Conservation (phyloP, 257 asterid species). For the Solanum medicagineum region DNA sequence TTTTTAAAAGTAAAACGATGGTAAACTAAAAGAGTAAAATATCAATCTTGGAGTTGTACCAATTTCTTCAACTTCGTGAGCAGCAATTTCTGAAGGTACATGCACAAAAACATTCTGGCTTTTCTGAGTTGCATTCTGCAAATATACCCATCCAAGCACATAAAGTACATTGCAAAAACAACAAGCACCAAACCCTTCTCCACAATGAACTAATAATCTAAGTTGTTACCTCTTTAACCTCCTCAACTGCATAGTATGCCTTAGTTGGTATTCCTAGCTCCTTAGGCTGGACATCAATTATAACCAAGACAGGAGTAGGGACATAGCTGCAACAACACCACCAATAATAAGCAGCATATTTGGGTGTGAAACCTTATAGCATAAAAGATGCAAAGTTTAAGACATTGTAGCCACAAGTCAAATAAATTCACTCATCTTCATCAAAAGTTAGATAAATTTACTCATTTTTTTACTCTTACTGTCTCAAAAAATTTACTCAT, state of each 20-base stretch:
- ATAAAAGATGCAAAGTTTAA: not conserved
- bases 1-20: not conserved
- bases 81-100: constrained; percentile 93
- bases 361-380: not conserved
- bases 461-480: too few species aligned
- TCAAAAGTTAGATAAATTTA: too few species aligned
- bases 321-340: constrained; percentile 54
- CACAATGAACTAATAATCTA: not conserved
- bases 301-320: constrained; percentile 79
- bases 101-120: constrained; percentile 97
- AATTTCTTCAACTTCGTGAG: constrained; percentile 98
- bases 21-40: not conserved
- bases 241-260: constrained; percentile 96
- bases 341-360: not conserved
- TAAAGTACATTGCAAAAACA: not conserved
- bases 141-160: constrained; percentile 4
- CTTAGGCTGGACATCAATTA: constrained; percentile 82
- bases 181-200: not conserved
- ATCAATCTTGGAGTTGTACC: constrained; percentile 23
- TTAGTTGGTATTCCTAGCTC: constrained; percentile 92
- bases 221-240: constrained; percentile 73
- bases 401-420: not conserved
- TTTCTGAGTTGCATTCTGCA: constrained; percentile 92
- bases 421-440: not conserved
- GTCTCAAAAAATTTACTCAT: not conserved